These are phyloP conservation scores for Emydomyces testavorans DNA, from an alignment of 2,329 filamentous ascomycete genomes.

Conservation along the genomic window DNA sequence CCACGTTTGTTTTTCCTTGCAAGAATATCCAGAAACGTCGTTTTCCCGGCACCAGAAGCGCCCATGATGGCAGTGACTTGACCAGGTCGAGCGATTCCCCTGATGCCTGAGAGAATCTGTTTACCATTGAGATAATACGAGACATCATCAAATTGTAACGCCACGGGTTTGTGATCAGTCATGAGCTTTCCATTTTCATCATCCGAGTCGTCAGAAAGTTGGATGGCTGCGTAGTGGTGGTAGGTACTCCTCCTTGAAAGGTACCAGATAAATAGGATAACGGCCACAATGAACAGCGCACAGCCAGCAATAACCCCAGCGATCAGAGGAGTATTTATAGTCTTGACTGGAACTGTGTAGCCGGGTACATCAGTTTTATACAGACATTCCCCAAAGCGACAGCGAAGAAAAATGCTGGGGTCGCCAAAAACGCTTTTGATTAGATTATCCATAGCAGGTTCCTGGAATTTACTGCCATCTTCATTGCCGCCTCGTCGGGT, in stretches of 20 bases:
- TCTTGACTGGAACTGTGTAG: slow-evolving; percentile 76
- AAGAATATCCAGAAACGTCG: slow-evolving; percentile 89
- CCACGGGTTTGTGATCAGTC: slow-evolving; percentile 80
- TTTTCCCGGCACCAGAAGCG: slow-evolving; percentile 93
- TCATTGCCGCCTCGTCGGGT: slow-evolving; percentile 47
- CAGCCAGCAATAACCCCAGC: slow-evolving; percentile 81
- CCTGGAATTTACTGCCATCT: slow-evolving; percentile 71
- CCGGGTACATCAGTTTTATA: slow-evolving; percentile 88
- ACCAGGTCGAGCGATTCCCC: slow-evolving; percentile 83
- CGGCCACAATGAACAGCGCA: slow-evolving; percentile 75
- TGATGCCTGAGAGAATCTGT: slow-evolving; percentile 66
- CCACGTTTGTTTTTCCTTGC: slow-evolving; percentile 96
- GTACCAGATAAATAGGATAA: slow-evolving; percentile 78
- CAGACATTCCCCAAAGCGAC: slow-evolving; percentile 79
- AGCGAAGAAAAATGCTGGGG: slow-evolving; percentile 71
- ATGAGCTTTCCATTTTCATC: slow-evolving; percentile 80
- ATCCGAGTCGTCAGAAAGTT: slow-evolving; percentile 71
- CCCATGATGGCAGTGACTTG: slow-evolving; percentile 97
- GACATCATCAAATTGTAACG: slow-evolving; percentile 78
- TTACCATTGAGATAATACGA: slow-evolving; percentile 79
- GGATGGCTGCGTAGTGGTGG: slow-evolving; percentile 57
- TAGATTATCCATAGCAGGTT: slow-evolving; percentile 83
- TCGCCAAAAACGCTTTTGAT: slow-evolving; percentile 87
- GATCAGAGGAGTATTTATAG: slow-evolving; percentile 93
- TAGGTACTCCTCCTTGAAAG: slow-evolving; percentile 59